Conservation (phyloP, 192 early-diverging fungal species). For the Chytriomyces confervae region DNA sequence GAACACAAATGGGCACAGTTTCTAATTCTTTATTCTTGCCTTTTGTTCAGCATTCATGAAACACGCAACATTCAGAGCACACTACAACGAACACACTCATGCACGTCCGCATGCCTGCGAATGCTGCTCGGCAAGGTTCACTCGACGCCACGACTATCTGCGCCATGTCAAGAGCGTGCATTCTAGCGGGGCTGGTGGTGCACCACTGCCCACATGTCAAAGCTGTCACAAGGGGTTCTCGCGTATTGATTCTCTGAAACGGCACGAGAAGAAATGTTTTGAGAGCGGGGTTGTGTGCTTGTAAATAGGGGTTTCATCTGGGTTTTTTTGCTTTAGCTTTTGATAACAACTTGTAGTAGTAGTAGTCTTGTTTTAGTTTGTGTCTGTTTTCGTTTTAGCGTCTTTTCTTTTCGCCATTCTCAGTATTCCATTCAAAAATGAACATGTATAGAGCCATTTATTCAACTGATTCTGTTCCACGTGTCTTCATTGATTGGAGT, state of each 20-base stretch:
- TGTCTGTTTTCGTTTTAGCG: background rate
- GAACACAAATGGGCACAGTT: background rate
- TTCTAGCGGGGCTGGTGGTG: background rate
- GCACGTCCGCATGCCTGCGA: background rate
- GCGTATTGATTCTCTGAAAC: slow-evolving; percentile 6
- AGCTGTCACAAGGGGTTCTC: slow-evolving; percentile 18
- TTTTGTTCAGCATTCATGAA: background rate
- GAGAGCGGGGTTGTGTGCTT: background rate
- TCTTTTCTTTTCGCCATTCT: background rate
- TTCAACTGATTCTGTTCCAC: background rate
- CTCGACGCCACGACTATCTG: slow-evolving; percentile 26
- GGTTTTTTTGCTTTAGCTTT: background rate
- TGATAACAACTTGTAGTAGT: background rate
- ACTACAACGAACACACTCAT: background rate
- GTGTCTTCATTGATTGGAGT: background rate
- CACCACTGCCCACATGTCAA: background rate
- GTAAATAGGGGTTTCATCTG: background rate
- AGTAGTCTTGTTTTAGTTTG: background rate
- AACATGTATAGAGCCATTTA: background rate
- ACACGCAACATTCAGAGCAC: background rate
- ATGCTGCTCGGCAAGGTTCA: slow-evolving; percentile 4
- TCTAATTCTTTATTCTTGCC: background rate
- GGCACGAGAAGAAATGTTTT: slow-evolving; percentile 21
- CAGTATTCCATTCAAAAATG: background rate
- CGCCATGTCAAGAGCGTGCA: slow-evolving; percentile 22